phyloP scores from a whole-genome alignment of 371 early-diverging fungal genomes.

The Mucor mucedo region DNA sequence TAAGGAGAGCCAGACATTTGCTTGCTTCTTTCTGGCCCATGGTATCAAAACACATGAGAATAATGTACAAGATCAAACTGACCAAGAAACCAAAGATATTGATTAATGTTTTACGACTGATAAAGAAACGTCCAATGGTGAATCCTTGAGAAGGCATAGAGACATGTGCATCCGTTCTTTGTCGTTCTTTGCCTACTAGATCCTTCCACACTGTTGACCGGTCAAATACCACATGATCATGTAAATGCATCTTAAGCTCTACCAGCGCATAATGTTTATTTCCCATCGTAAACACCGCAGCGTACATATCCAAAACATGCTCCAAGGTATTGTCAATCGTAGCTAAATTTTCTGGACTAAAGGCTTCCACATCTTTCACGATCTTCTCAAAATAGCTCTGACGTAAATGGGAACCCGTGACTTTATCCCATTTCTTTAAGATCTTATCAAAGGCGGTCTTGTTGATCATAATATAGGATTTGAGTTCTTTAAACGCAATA shows the following conservation, averaged over 20 bases:
- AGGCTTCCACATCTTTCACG: conserved; percentile 61
- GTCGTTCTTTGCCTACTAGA: conserved; percentile 74
- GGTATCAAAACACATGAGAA: conserved; percentile 54
- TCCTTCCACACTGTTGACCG: conserved; percentile 84
- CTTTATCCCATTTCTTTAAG: conserved; percentile 95
- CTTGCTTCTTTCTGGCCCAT: conserved; percentile 64
- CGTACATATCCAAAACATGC: conserved; percentile 56
- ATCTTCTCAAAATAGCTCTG: conserved; percentile 56
- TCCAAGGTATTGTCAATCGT: conserved; percentile 43
- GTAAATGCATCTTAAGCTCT: conserved; percentile 65
- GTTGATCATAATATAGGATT: conserved; percentile 86
- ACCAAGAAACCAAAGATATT: conserved; percentile 38
- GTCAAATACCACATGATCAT: conserved; percentile 77
- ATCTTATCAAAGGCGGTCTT: conserved; percentile 91
- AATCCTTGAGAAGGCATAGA: conserved; percentile 43
- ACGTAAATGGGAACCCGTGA: conserved; percentile 57
- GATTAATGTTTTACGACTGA: conserved; percentile 29
- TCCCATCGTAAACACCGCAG: conserved; percentile 48
- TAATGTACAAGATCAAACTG: conserved; percentile 57
- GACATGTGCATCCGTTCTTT: conserved; percentile 50
- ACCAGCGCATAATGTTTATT: conserved; percentile 53
- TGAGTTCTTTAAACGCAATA: conserved; percentile 77
- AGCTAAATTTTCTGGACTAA: conserved; percentile 44
- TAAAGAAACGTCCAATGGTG: conserved; percentile 33
- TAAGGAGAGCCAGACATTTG: conserved; percentile 63